Evolutionary conservation across 2,329 filamentous ascomycete genomes (phyloP).

Genomic region (Hypocreales sp.): DNA sequence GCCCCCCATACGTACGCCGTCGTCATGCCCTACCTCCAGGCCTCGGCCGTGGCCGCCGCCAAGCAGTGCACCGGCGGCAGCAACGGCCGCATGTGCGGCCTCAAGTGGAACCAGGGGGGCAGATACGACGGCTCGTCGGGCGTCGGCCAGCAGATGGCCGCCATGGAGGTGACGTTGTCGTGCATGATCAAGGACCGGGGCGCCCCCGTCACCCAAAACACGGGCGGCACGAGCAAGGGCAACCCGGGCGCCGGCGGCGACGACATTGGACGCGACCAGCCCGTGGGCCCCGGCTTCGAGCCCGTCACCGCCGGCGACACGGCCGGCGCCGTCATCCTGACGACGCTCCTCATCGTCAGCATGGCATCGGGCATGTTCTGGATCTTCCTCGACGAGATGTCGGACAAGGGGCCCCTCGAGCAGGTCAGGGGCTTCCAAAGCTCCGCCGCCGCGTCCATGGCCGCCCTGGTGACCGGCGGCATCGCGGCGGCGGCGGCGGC

Average conservation of each 20-base stretch:
- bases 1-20: slow-evolving; percentile 39
- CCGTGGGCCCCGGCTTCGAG: slow-evolving; percentile 8
- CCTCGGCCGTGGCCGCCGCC: slow-evolving; percentile 41
- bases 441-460: slow-evolving; percentile 6
- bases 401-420: slow-evolving; percentile 14
- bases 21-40: slow-evolving; percentile 36
- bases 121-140: slow-evolving; percentile 44
- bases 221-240: slow-evolving; percentile 41
- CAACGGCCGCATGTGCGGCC: slow-evolving; percentile 42
- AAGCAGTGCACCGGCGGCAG: slow-evolving; percentile 40
- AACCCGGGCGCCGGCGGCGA: slow-evolving; percentile 28
- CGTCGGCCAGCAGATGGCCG: slow-evolving; percentile 57
- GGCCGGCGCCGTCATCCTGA: slow-evolving; percentile 52
- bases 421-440: slow-evolving; percentile 14
- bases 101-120: slow-evolving; percentile 41
- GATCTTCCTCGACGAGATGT: slow-evolving; percentile 32
- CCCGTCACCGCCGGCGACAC: slow-evolving; percentile 40
- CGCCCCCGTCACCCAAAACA: slow-evolving; percentile 29
- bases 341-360: slow-evolving; percentile 36
- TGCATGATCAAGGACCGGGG: slow-evolving; percentile 34
- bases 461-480: slow-evolving; percentile 9
- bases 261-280: slow-evolving; percentile 25
- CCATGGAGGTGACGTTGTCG: slow-evolving; percentile 47
- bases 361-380: slow-evolving; percentile 37
- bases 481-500: too few species aligned